Conservation (phyloP, 164 flowering plant genomes). For the Magnolia sinica region DNA sequence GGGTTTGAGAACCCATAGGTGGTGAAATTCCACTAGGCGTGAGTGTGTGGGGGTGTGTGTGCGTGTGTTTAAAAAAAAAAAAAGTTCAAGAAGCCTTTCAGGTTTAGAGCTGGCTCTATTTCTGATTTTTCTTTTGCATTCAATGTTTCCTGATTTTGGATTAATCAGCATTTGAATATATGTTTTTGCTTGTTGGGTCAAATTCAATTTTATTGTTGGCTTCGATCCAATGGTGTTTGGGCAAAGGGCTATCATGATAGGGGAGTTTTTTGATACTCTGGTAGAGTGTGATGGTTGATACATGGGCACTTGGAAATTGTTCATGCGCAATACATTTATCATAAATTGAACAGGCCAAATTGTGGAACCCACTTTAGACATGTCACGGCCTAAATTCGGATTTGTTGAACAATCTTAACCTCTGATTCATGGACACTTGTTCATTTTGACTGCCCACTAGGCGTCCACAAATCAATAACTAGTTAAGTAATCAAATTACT, state of each 20-base stretch:
- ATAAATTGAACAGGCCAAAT: neutral
- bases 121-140: neutral
- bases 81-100: constrained; percentile 12
- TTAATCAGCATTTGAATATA: neutral
- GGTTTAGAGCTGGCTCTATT: constrained; percentile 21
- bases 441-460: too few relatives aligned
- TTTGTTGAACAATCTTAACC: too few relatives aligned
- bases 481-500: too few relatives aligned
- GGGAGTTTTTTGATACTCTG: neutral
- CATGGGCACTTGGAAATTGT: neutral
- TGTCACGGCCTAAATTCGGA: neutral
- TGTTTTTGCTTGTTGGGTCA: neutral
- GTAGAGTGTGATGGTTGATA: neutral
- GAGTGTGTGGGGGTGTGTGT: too few relatives aligned
- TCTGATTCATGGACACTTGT: too few relatives aligned
- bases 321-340: neutral
- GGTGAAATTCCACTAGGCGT: too few relatives aligned
- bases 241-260: neutral
- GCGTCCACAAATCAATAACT: too few relatives aligned
- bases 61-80: too few relatives aligned
- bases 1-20: too few relatives aligned
- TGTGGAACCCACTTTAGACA: neutral
- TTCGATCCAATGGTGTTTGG: neutral
- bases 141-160: neutral
- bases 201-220: neutral